phyloP scores from a whole-genome alignment of 306 rosid species.

The Cucumis hystrix region DNA sequence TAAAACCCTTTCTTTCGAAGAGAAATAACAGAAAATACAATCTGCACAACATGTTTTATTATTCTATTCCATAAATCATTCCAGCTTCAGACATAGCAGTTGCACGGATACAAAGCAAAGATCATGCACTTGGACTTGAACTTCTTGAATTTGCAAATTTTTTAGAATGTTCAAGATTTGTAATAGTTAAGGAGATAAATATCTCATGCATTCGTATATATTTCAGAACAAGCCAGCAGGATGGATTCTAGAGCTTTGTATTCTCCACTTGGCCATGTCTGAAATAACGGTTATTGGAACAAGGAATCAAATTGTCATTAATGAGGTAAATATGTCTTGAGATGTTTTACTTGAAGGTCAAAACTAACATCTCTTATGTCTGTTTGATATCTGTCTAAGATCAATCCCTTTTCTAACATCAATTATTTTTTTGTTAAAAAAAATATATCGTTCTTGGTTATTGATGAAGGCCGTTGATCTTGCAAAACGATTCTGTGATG shows the following conservation, averaged over 20 bases:
- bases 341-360: neutral
- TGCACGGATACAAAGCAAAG: neutral
- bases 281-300: constrained; percentile 65
- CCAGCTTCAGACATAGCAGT: neutral
- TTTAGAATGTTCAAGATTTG: neutral
- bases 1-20: too few species aligned
- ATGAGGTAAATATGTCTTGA: constrained; percentile 39
- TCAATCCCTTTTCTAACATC: neutral
- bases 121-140: neutral
- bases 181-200: neutral
- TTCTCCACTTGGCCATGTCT: constrained; percentile 91
- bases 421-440: too few species aligned
- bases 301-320: constrained; percentile 68
- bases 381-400: neutral
- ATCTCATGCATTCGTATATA: neutral
- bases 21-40: too few species aligned
- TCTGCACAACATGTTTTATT: neutral
- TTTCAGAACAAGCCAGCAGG: constrained; percentile 63
- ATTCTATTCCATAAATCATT: neutral
- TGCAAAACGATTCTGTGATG: constrained; percentile 89
- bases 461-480: constrained; percentile 75
- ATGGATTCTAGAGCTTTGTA: constrained; percentile 79
- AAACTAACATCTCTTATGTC: neutral
- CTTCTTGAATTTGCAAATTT: neutral
- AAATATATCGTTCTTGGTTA: neutral